phyloP scores from a whole-genome alignment of 345 rosid genomes.

The Moricandia moricandioides region DNA sequence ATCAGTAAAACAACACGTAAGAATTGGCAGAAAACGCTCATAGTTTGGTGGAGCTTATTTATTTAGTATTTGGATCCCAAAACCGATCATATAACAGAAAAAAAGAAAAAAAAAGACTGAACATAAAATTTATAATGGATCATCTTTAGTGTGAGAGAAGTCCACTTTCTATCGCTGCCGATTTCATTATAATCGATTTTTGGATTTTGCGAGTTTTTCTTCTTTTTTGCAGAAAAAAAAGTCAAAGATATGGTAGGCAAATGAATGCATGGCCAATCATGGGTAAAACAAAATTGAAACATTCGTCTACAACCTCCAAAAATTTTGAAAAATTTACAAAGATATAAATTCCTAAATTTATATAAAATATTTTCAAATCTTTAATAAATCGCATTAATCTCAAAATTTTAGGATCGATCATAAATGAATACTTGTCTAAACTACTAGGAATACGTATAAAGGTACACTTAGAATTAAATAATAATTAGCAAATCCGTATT shows the following conservation, averaged over 20 bases:
- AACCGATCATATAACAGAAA: not conserved
- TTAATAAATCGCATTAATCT: too few species aligned
- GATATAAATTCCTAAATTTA: too few species aligned
- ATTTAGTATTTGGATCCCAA: not conserved
- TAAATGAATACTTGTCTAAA: not conserved
- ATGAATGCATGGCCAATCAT: not conserved
- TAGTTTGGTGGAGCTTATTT: not conserved
- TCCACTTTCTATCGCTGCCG: not conserved
- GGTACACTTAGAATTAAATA: not conserved
- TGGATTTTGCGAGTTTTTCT: not conserved
- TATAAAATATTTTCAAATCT: too few species aligned
- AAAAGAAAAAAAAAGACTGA: not conserved
- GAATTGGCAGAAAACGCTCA: not conserved
- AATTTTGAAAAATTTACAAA: too few species aligned
- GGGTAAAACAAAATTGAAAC: too few species aligned
- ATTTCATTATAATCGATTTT: not conserved
- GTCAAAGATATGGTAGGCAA: not conserved
- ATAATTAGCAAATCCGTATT: not conserved
- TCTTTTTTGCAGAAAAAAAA: not conserved
- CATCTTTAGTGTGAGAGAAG: not conserved
- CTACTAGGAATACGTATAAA: not conserved
- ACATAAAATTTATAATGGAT: not conserved
- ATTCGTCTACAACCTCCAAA: too few species aligned
- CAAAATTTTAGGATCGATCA: too few species aligned
- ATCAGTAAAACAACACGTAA: not conserved